These are phyloP conservation scores for Gracilaria caudata DNA, from an alignment of 23 red algal species.

Conservation along the genomic window DNA sequence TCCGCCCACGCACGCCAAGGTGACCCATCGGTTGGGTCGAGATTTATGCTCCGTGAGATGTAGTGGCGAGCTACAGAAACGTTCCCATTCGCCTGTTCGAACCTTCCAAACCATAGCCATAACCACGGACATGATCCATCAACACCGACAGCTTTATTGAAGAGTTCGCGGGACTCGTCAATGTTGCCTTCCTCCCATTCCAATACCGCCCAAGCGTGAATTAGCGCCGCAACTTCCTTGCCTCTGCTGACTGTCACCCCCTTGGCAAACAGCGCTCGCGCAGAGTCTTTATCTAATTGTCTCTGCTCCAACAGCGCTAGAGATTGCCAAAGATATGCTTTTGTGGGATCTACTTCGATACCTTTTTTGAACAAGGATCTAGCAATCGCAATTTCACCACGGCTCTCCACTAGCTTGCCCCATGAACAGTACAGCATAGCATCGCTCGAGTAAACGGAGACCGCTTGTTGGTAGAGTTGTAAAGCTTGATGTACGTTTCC, in stretches of 20 bases:
- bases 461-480: slow-evolving; percentile 64
- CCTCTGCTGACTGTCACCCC: slow-evolving; percentile 69
- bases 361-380: slow-evolving; percentile 70
- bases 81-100: slow-evolving; percentile 59
- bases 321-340: slow-evolving; percentile 87
- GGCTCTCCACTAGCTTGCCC: slow-evolving; percentile 70
- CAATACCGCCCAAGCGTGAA: slow-evolving; percentile 92
- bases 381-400: slow-evolving; percentile 62
- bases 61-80: slow-evolving; percentile 78
- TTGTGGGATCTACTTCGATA: slow-evolving; percentile 52
- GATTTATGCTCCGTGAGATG: slow-evolving; percentile 89
- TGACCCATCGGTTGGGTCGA: slow-evolving; percentile 72
- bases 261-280: slow-evolving; percentile 70
- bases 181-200: slow-evolving; percentile 87
- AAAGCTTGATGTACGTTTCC: slow-evolving; percentile 53
- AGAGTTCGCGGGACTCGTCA: slow-evolving; percentile 75
- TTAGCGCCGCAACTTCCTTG: slow-evolving; percentile 74
- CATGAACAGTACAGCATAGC: slow-evolving; percentile 85
- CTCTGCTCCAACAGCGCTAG: slow-evolving; percentile 76
- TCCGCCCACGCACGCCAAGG: slow-evolving; percentile 88
- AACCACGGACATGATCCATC: slow-evolving; percentile 80
- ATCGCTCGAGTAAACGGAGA: slow-evolving; percentile 76
- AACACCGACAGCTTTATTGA: slow-evolving; percentile 74
- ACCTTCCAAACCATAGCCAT: slow-evolving; percentile 85
- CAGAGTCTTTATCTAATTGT: slow-evolving; percentile 55